Base-by-base conservation (phyloP, 371 early-diverging fungal genomes). In the Apophysomyces ossiformis region DNA sequence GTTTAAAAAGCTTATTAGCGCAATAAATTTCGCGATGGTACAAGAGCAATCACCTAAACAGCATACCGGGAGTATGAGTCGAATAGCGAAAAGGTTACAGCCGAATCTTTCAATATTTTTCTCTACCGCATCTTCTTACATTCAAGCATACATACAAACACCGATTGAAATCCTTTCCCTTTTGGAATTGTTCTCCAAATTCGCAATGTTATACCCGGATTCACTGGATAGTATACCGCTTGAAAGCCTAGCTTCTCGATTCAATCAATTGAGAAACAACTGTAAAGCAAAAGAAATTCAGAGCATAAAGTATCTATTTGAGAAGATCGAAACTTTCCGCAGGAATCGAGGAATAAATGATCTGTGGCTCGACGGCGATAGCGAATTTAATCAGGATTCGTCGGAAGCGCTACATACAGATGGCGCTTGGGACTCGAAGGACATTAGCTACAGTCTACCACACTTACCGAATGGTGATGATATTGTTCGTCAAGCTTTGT, bases 1-100 rank as follows among this genome's bases (percentile, higher is more conserved):
- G 0, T 66, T 75, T 46, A 58, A 59, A 1, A 56, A 62, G n/a
- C 43, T 78, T 0, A 43, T 78, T 5, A 54, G 69, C 4, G 50
- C 62, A 2, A 37, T 78, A 9, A 39, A 41, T 1, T 46, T 60
- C 5, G 36, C 62, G 0, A 54, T 69, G n/a, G 44, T 65, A 7
- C 37, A 66, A 16, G 70, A 78, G 26, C 39, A 62, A 67, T 12
- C 11, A 15, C 16, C 4, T 16, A 8, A 26, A 43, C 46, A 44
- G 26, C 7, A 26, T 9, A 32, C 9, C 2, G 16, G n/a, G 39
- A 18, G 50, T 32, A 32, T 26, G 11, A 18, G 13, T 15, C 37
- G 41, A 32, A 3, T 35, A 21, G 21, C 13, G 5, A 32, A 41
- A 35, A 43, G 54, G 7, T 56, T 41, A 7, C 16, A n/a, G 13